Conservation (phyloP, 495 filamentous ascomycete genomes). For the Aspergillus sclerotioniger region DNA sequence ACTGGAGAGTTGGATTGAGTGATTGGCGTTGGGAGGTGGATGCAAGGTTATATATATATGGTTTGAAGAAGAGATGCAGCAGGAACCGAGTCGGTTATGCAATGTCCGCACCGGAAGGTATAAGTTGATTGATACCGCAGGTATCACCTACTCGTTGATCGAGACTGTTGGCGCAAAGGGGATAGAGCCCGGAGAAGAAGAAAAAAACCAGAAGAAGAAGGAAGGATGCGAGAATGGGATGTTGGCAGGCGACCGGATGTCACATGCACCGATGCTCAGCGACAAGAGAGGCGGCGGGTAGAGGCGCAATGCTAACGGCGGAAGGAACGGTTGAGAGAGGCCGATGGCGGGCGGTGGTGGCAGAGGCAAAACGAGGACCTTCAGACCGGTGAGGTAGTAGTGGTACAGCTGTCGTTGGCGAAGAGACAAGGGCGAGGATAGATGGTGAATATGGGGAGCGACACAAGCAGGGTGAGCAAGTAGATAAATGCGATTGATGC, state of each 20-base stretch:
- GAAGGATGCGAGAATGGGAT: conserved; percentile 8
- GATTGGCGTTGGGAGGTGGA: conserved; percentile 4
- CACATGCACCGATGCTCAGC: conserved; percentile 3
- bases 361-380: conserved; percentile 10
- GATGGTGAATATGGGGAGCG: conserved; percentile 2
- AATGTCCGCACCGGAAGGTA: conserved; percentile 16
- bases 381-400: not conserved
- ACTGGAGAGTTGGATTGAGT: conserved; percentile 18
- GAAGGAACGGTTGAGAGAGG: conserved; percentile 6
- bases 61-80: conserved; percentile 14
- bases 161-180: not conserved
- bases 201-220: conserved; percentile 12
- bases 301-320: conserved; percentile 5
- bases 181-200: too few species aligned
- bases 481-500: not conserved
- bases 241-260: conserved; percentile 12
- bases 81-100: conserved; percentile 22
- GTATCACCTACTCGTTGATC: not conserved
- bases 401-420: not conserved
- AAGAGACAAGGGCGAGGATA: not conserved
- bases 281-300: not conserved
- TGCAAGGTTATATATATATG: conserved; percentile 10
- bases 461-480: too few species aligned
- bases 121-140: not conserved
- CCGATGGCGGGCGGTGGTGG: conserved; percentile 14